Evolutionary conservation across 805 yeast species (phyloP), one percentile per base, ranked within the genome.

Genomic region (Saccharomycopsis synnaedendra): DNA sequence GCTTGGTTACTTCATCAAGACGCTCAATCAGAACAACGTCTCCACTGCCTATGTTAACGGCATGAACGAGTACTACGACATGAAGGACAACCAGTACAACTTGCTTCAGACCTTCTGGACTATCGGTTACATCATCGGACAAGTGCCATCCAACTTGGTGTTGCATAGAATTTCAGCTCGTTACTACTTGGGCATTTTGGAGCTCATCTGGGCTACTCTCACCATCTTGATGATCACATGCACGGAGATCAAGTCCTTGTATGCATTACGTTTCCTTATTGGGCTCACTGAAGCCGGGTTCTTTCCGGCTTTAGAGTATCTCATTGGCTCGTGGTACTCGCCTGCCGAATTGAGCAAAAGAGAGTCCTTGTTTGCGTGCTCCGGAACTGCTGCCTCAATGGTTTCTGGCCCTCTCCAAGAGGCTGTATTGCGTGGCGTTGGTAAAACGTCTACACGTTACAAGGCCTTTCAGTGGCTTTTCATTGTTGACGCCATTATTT

Each of bases 401-500:
- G 58, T 66, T 19, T 56, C 64, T 32, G 72, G 72, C 38, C 70
- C 70, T 1, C 54, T 68, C 38, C 70, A 67, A 47, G 64, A 66
- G 49, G 47, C 56, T 3, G 61, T 66, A 47, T 48, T 70, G 35
- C 40, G 47, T 3, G 55, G 62, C 0, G 57, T 58, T 42, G 46
- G 48, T 7, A 38, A 56, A 36, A 48, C 57, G 1, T 19, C 47
- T 3, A 9, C 53, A 33, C 11, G 46, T 44, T 7, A 50, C 64
- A n/a, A 56, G 62, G 4, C 68, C 71, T 1, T 73, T 67, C 61
- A 36, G 55, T 74, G 78, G 79, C 66, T 71, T 46, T 74, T 70
- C 55, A 70, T 74, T 32, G 64, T 74, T 47, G 78, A 75, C 54
- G 77, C 78, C 9, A 62, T 73, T 42, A 60, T 70, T 42, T 61